Evolutionary conservation across 1,284 basidiomycete genomes (phyloP), one percentile per base, ranked within the genome.

Genomic region (Fistulinella cinereoalba): DNA sequence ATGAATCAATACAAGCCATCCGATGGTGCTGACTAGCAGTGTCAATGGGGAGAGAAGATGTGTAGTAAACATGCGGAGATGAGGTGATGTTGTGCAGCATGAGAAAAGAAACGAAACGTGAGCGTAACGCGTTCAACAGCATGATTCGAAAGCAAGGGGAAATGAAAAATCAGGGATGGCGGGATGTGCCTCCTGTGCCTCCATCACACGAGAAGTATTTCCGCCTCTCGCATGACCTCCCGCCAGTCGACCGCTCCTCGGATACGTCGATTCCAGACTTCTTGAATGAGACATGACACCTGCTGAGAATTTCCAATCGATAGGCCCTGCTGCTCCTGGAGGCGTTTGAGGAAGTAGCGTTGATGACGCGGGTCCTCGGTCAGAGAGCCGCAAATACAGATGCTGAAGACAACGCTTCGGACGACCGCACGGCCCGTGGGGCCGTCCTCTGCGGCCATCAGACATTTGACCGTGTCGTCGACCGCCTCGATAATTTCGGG

Each of bases 351-450:
- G 25, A 89, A 70, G 53, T 73, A 71, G 1, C 52, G 37, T 43
- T 77, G 74, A 53, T 81, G 71, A 3, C 49, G 49, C 8, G 32
- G 41, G 41, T 78, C 69, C 58, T 81, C 77, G 51, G 83, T 81
- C 49, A 90, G 73, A 56, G 77, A 81, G 1, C 86, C 87, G 50
- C 78, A 79, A 41, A 90, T 75, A 58, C 82, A 88, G 47, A 87
- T 80, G 40, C 79, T 77, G 56, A 89, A 89, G 53, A 92, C 85
- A 10, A 85, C 87, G 62, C 82, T 87, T 25, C 88, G 75, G 43
- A 88, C 76, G 19, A 89, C 83, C 15, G 76, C 74, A 18, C 78
- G 73, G 21, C 72, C 68, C 37, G 70, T 62, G 42, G 68, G 65
- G 27, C 63, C 60, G 37, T 69, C 62, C n/a, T 72, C 71, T 22